Base-by-base conservation (phyloP, 805 yeast species). In the Grigorovia yakushimaensis region DNA sequence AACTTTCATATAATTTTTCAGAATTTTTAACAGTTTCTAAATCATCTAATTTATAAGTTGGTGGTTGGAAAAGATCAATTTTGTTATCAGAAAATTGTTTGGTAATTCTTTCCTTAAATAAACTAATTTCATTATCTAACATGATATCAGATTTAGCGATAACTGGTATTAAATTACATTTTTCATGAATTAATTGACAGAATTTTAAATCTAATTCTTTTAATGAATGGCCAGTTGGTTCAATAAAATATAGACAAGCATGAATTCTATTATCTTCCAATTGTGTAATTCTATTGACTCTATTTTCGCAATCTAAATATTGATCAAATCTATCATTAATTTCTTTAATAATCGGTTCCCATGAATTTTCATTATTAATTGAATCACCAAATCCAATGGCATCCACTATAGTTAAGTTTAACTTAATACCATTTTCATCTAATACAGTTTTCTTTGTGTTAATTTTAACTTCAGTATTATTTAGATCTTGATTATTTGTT, bases 331-430 rank as follows among this genome's bases (percentile, higher is more conserved):
- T 81, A 53, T 73, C 67, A 65, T 88, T 84, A 61, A 93, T 80
- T 67, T 89, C 96, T 50, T 86, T 88, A 48, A 89, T 83, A 53
- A 93, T 85, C 49, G 98, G 95, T 64, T 78, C 80, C 96, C 97
- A 85, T 37, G 86, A 71, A 51, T 82, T 79, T 19, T 78, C 67
- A 64, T 85, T 87, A 70, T 88, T 85, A 61, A 93, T 80, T 42
- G 79, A 78, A 57, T 88, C 96, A 57, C 96, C 98, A 66, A 88
- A 93, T 1, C 97, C 98, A 36, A 95, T 95, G 30, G 97, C 79
- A 58, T 88, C 91, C 54, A 93, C 77, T 42, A 91, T 85, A 41
- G 86, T 83, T 61, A 93, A 74, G 52, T 79, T 82, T 60, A 93
- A 78, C 60, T 82, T 82, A 52, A 93, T 97, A 38, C 95, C 96